These are phyloP conservation scores for Daldinia bambusicola DNA, from an alignment of 495 filamentous ascomycete genomes.

Conservation along the genomic window DNA sequence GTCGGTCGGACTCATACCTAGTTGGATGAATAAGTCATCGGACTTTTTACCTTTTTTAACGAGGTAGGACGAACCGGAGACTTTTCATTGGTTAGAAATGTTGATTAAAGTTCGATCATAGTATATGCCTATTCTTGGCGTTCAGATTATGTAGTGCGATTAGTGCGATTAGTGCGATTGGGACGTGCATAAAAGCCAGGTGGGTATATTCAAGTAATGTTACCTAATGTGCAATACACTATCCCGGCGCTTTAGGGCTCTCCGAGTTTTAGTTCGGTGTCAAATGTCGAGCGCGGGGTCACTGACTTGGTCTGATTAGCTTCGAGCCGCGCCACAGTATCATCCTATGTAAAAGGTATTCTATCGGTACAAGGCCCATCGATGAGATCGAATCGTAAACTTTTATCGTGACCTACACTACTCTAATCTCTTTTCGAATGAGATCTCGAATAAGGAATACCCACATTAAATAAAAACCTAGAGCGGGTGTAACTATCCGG, in stretches of 20 bases:
- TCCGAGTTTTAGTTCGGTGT: conserved; percentile 1
- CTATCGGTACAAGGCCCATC: neutral
- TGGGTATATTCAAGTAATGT: too few species aligned
- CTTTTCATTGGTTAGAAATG: neutral
- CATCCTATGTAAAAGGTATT: too few species aligned
- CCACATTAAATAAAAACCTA: too few species aligned
- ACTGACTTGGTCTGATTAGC: neutral
- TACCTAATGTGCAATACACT: too few species aligned
- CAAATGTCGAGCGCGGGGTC: neutral
- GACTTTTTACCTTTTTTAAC: conserved; percentile 10
- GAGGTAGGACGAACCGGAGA: neutral
- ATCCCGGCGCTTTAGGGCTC: too few species aligned
- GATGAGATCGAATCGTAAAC: neutral
- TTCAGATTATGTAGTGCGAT: too few species aligned
- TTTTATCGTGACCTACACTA: neutral
- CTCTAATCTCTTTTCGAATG: too few species aligned
- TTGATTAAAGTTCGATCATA: conserved; percentile 3
- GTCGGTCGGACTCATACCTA: neutral
- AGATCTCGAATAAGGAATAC: too few species aligned
- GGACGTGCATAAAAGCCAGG: neutral
- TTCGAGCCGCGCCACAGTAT: too few species aligned
- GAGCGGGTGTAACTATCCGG: too few species aligned
- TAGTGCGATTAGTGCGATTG: too few species aligned
- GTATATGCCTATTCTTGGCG: neutral
- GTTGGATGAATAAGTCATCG: conserved; percentile 3